Base-by-base conservation (phyloP, 1,284 basidiomycete genomes). In the Tausonia pullulans region DNA sequence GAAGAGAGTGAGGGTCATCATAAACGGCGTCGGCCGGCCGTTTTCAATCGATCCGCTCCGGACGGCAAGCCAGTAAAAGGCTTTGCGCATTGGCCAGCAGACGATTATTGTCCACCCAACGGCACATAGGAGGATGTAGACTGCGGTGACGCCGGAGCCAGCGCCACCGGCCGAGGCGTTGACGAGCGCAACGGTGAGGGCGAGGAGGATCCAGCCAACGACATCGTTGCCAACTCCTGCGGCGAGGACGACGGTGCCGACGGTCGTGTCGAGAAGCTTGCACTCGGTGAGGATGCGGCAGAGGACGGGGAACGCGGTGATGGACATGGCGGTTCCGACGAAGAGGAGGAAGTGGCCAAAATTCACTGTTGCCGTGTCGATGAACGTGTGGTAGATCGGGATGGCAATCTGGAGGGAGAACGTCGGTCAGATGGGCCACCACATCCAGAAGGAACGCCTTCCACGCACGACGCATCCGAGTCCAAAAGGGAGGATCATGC, bases 291-390 rank as follows among this genome's bases (percentile, higher is more conserved):
- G 70, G 67, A 81, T 81, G 52, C 95, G 87, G 74, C 94, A 97
- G 4, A 98, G 82, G 4, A 98, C 94, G 0, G 82, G 89, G 74
- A 95, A 95, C 0, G 93, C 93, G 0, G 93, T 97, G 75, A 97
- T 97, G 3, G 87, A 87, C 77, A 86, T 91, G 0, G 92, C 87
- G 14, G 60, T 61, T 49, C 91, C 90, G 52, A 90, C 85, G 76
- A 97, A 98, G 53, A 98, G 84, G 81, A 98, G 84, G 75, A 98
- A 98, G 73, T 96, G 83, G 1, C 89, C 86, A 74, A 89, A 84
- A 54, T 84, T 78, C 64, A 87, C 82, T 55, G 75, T 78, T 3
- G 71, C 65, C 0, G 75, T 71, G 69, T 85, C 81, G 71, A 95
- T 86, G 75, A 94, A 95, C 3, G 82, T 73, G 62, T 86, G 78